phyloP scores from a whole-genome alignment of 1,284 basidiomycete genomes.

The Crepidotus sp. region DNA sequence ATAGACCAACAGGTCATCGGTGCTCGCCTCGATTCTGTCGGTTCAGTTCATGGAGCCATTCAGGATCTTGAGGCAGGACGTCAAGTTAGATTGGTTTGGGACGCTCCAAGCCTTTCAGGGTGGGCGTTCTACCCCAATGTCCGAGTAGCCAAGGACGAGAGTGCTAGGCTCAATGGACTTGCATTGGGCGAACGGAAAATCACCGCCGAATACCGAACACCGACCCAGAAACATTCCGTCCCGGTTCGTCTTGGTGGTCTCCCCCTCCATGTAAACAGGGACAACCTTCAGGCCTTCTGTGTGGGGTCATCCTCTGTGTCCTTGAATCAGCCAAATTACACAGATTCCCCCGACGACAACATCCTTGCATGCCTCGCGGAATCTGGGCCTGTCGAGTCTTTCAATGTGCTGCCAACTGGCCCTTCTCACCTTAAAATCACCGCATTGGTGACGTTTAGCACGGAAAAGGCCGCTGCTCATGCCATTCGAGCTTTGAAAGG shows the following conservation, averaged over 20 bases:
- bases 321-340: conserved; percentile 28
- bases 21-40: conserved; percentile 17
- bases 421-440: conserved; percentile 12
- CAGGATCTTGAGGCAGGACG: conserved; percentile 20
- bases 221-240: conserved; percentile 27
- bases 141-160: conserved; percentile 30
- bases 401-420: conserved; percentile 13
- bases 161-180: conserved; percentile 28
- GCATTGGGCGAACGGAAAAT: conserved; percentile 29
- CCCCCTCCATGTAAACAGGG: conserved; percentile 24
- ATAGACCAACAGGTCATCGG: conserved; percentile 2
- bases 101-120: conserved; percentile 28
- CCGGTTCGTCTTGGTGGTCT: conserved; percentile 31
- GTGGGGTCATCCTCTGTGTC: conserved; percentile 22
- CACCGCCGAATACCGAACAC: conserved; percentile 28
- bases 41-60: conserved; percentile 20
- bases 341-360: conserved; percentile 22
- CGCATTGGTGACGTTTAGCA: conserved; percentile 10
- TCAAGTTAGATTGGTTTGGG: conserved; percentile 32
- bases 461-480: not conserved
- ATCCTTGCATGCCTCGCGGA: conserved; percentile 20
- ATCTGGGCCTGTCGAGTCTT: conserved; percentile 9
- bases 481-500: conserved; percentile 4
- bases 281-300: conserved; percentile 26
- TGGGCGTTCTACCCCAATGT: conserved; percentile 36